Conservation (phyloP, 257 asterid species). For the Rauvolfia tetraphylla region DNA sequence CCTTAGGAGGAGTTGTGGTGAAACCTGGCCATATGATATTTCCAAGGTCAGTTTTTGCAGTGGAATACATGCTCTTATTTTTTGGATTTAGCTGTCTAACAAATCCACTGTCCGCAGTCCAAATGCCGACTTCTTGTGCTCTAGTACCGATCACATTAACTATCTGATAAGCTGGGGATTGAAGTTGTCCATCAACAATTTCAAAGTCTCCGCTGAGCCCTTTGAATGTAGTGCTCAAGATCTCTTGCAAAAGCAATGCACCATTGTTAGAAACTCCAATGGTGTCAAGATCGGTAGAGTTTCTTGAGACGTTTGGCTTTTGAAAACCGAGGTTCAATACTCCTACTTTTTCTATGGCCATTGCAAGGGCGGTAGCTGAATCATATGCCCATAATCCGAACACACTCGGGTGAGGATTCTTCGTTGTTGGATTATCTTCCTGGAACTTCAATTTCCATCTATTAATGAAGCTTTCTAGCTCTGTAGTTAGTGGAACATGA, state of each 20-base stretch:
- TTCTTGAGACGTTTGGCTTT: slow-evolving; percentile 21
- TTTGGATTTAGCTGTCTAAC: not conserved
- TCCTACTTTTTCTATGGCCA: slow-evolving; percentile 39
- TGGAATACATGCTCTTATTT: not conserved
- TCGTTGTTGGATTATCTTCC: slow-evolving; percentile 10
- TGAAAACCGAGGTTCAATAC: slow-evolving; percentile 10
- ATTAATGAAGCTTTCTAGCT: slow-evolving; percentile 24
- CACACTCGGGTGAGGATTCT: slow-evolving; percentile 21
- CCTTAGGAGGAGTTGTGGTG: slow-evolving; percentile 32
- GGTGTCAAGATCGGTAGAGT: slow-evolving; percentile 18
- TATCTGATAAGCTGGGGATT: slow-evolving; percentile 38
- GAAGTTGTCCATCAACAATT: slow-evolving; percentile 40
- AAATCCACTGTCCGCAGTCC: slow-evolving; percentile 31
- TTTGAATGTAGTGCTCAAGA: slow-evolving; percentile 24
- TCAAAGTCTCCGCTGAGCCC: slow-evolving; percentile 43
- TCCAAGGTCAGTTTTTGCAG: not conserved
- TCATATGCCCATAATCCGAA: slow-evolving; percentile 56
- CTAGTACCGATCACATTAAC: slow-evolving; percentile 39
- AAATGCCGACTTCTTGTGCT: slow-evolving; percentile 35
- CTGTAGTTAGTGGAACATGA: slow-evolving; percentile 23
- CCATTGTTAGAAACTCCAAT: slow-evolving; percentile 32
- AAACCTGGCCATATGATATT: slow-evolving; percentile 55
- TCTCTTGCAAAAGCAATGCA: slow-evolving; percentile 22
- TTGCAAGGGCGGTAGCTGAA: slow-evolving; percentile 44
- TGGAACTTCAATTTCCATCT: slow-evolving; percentile 32